Evolutionary conservation across 2,329 filamentous ascomycete species (phyloP).

Genomic region (Curvularia sp.): DNA sequence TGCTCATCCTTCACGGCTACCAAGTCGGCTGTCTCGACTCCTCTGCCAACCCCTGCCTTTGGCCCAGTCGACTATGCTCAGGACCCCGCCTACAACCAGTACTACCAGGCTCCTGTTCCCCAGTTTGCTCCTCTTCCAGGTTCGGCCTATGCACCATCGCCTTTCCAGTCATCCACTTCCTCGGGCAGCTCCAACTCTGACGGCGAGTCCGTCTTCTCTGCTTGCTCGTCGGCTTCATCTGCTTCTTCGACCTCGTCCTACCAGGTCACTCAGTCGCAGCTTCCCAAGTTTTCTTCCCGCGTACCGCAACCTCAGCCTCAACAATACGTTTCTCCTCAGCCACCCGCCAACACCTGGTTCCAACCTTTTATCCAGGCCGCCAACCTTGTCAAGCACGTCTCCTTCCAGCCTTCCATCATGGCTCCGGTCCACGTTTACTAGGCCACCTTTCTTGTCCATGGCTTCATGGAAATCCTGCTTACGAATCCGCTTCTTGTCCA

Average conservation of each 20-base stretch:
- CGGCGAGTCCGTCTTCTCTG: slow-evolving; percentile 51
- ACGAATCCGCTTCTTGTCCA: slow-evolving; percentile 41
- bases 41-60: slow-evolving; percentile 55
- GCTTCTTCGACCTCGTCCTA: slow-evolving; percentile 48
- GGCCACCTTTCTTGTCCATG: slow-evolving; percentile 7
- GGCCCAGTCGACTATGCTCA: slow-evolving; percentile 49
- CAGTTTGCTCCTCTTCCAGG: slow-evolving; percentile 43
- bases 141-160: slow-evolving; percentile 39
- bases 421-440: slow-evolving; percentile 50
- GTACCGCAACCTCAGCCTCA: slow-evolving; percentile 38
- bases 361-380: slow-evolving; percentile 51
- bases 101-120: slow-evolving; percentile 41
- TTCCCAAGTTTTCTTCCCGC: slow-evolving; percentile 39
- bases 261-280: slow-evolving; percentile 25
- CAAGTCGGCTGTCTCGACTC: slow-evolving; percentile 52
- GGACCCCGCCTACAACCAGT: slow-evolving; percentile 39
- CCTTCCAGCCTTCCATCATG: slow-evolving; percentile 50
- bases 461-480: slow-evolving; percentile 22
- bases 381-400: slow-evolving; percentile 52
- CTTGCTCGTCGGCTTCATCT: slow-evolving; percentile 48
- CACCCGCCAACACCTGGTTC: slow-evolving; percentile 48
- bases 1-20: slow-evolving; percentile 75
- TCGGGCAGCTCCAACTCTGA: slow-evolving; percentile 51
- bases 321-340: slow-evolving; percentile 47
- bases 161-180: slow-evolving; percentile 44